phyloP scores from a whole-genome alignment of 2,329 filamentous ascomycete genomes.

The Thielaviopsis musarum region DNA sequence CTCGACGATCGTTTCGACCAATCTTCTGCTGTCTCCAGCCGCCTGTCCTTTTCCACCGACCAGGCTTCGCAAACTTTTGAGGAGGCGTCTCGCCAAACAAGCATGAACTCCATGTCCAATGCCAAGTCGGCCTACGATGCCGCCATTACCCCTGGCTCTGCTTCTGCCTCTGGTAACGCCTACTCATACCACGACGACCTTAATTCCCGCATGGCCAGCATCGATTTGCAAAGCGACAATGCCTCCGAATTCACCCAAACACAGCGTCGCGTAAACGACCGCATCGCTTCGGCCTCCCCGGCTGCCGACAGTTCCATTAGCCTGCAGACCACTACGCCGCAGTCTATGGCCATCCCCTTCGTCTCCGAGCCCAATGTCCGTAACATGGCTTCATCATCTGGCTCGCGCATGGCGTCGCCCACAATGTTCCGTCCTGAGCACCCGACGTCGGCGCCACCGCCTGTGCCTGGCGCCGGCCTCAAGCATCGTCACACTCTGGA shows the following conservation, averaged over 20 bases:
- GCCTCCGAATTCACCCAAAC: conserved; percentile 7
- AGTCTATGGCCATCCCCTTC: not conserved
- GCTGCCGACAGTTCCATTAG: conserved; percentile 2
- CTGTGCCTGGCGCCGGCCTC: conserved; percentile 31
- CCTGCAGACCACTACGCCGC: not conserved
- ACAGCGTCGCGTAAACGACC: conserved; percentile 4
- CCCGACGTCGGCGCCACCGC: conserved; percentile 9
- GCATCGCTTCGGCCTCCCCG: not conserved
- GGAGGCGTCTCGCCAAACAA: conserved; percentile 9
- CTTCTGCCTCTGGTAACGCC: not conserved
- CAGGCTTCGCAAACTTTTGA: conserved; percentile 1
- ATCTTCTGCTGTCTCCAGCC: conserved; percentile 8
- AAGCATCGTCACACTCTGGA: conserved; percentile 80
- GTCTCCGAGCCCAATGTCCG: conserved; percentile 1
- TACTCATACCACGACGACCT: conserved; percentile 5
- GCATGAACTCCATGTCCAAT: conserved; percentile 9
- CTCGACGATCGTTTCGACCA: conserved; percentile 11
- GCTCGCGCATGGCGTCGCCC: conserved; percentile 2
- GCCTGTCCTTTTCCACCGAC: conserved; percentile 6
- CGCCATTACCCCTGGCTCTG: not conserved
- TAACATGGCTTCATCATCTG: conserved; percentile 4
- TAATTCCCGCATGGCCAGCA: conserved; percentile 10
- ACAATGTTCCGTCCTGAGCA: conserved; percentile 7
- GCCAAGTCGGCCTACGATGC: not conserved
- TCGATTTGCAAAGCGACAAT: conserved; percentile 6